Conservation (phyloP, 176 grass and related monocot species). For the Hyparrhenia diplandra region DNA sequence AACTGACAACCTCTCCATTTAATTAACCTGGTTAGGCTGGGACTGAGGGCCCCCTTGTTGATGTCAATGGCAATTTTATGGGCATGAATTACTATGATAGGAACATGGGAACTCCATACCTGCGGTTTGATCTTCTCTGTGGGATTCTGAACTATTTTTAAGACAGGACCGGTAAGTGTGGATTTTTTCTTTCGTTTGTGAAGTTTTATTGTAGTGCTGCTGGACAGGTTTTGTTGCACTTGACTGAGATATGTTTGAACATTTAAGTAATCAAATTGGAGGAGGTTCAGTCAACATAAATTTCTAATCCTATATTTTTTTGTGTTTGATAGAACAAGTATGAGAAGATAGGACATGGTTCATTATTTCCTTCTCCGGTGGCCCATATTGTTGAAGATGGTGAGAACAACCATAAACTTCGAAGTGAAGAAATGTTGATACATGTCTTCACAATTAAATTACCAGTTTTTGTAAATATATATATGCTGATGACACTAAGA, state of each 20-base stretch:
- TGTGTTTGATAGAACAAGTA: neutral
- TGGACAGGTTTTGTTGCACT: neutral
- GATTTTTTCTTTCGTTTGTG: neutral
- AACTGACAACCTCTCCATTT: neutral
- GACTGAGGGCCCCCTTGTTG: slow-evolving; percentile 5
- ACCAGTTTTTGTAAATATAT: neutral
- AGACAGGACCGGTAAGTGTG: neutral
- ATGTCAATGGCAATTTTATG: neutral
- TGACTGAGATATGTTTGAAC: neutral
- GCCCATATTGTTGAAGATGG: neutral
- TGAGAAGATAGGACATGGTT: rapidly evolving
- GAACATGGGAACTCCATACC: neutral
- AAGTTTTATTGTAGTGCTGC: no score
- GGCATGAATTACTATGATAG: neutral
- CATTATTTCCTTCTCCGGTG: neutral
- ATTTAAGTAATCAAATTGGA: neutral
- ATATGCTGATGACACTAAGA: neutral
- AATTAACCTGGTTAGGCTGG: neutral
- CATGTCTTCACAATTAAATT: no score
- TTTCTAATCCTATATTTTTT: neutral
- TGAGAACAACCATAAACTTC: neutral
- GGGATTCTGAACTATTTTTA: neutral
- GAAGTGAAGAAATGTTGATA: no score
- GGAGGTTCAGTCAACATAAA: neutral
- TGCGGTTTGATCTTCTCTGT: neutral